Evolutionary conservation across 1,284 basidiomycete species (phyloP), one percentile per base, ranked within the genome.

Genomic region (Thecaphora thlaspeos): DNA sequence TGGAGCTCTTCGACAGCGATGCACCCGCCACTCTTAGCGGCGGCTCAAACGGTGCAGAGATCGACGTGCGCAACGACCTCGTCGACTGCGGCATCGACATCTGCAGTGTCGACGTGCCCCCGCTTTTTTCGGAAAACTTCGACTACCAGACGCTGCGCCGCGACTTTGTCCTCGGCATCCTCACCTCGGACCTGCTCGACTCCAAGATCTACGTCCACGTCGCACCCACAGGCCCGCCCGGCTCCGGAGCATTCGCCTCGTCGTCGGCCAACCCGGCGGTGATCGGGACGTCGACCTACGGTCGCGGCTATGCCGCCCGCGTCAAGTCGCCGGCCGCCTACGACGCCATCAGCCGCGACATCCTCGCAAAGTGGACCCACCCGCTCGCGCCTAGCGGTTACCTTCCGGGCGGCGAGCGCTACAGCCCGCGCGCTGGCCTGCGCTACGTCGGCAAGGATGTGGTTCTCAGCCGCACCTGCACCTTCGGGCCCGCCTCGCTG

Each of bases 111-210:
- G 89, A 91, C 81, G 89, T 88, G 19, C 92, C 92, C 0, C 94
- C 93, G 0, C 80, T 97, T 4, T 98, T 97, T 81, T 93, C 95
- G 71, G 95, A 98, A 79, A 98, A 98, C 80, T 99, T 99, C 77
- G 95, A 98, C 80, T 98, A 95, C 76, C 87, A 88, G 43, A 89
- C 92, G 78, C 84, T 97, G 59, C 85, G 92, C 51, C 82, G 86
- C 63, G 91, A 98, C 79, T 96, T 98, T 75, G 89, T 98, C 22
- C 89, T 91, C 70, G 94, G 94, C n/a, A 86, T 99, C 41, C 82
- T 99, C 54, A 95, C 91, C 0, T 94, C 90, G 14, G 95, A 99
- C 79, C 79, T 98, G 41, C 83, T 98, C 41, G 92, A 91, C 82
- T 94, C 96, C 80, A 93, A 88, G 68, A 94, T 98, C 55, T 86